Percentiles rank a stretch among this genome's conserved stretches.
phyloP scores from a whole-genome alignment of 169 alveolate species.

The Babesia caballi region DNA sequence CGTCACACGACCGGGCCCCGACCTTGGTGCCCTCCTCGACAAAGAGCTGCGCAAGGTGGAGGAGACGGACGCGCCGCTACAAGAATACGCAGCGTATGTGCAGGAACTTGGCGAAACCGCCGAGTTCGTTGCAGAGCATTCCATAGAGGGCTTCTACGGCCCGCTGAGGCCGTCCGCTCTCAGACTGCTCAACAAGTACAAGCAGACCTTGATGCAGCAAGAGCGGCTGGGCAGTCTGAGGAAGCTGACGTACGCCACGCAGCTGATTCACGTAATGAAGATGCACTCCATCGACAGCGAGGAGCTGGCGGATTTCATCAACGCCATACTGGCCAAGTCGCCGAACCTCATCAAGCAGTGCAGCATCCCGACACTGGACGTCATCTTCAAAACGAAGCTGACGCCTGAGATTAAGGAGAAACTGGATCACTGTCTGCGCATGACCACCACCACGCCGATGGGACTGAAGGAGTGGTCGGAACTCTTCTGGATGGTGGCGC shows the following conservation, averaged over 20 bases:
- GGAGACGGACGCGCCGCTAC: background rate
- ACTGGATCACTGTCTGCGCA: slow-evolving; percentile 1
- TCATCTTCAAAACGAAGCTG: slow-evolving; percentile 13
- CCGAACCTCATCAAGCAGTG: slow-evolving; percentile 25
- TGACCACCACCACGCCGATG: background rate
- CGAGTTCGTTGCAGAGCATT: slow-evolving; percentile 18
- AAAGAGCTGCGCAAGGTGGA: background rate
- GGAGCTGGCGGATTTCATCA: slow-evolving; percentile 16
- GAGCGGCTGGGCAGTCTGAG: background rate
- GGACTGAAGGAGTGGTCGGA: slow-evolving; percentile 16
- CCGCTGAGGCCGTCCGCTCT: slow-evolving; percentile 24
- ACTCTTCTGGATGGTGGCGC: slow-evolving; percentile 5
- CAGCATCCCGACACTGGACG: slow-evolving; percentile 5
- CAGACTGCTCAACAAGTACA: background rate
- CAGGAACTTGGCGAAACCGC: background rate
- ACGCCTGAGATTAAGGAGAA: background rate
- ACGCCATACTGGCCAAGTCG: background rate
- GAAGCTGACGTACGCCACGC: slow-evolving; percentile 13
- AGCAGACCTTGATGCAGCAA: slow-evolving; percentile 11
- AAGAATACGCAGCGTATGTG: background rate
- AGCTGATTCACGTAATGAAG: slow-evolving; percentile 29
- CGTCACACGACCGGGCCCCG: slow-evolving; percentile 12
- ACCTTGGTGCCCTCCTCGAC: slow-evolving; percentile 17
- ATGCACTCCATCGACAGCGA: slow-evolving; percentile 35
- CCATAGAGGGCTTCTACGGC: slow-evolving; percentile 6